phyloP scores from a whole-genome alignment of 2,329 filamentous ascomycete species.

The Cyphellophora europaea region DNA sequence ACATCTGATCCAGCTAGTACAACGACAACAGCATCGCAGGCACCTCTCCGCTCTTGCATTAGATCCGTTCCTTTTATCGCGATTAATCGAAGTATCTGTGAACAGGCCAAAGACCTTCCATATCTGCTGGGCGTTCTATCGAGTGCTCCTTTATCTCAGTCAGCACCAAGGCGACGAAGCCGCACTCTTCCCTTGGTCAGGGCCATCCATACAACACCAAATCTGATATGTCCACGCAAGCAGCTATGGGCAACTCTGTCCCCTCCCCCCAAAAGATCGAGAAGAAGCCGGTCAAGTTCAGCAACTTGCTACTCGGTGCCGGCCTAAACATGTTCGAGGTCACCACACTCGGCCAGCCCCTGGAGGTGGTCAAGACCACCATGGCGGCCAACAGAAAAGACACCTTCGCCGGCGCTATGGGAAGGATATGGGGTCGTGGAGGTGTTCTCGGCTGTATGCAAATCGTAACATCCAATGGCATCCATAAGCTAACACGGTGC shows the following conservation, averaged over 20 bases:
- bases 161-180: slow-evolving; percentile 19
- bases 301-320: slow-evolving; percentile 89
- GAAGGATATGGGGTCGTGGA: slow-evolving; percentile 86
- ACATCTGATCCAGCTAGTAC: no score
- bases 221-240: slow-evolving; percentile 51
- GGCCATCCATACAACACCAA: slow-evolving; percentile 55
- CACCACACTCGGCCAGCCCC: slow-evolving; percentile 65
- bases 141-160: no score
- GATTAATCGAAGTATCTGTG: no score
- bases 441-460: slow-evolving; percentile 86
- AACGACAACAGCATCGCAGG: no score
- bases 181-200: slow-evolving; percentile 94
- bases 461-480: slow-evolving; percentile 1
- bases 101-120: no score
- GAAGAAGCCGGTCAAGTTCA: slow-evolving; percentile 99
- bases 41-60: no score
- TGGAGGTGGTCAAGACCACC: slow-evolving; percentile 99
- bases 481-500: slow-evolving; percentile 9
- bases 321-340: slow-evolving; percentile 94
- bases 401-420: slow-evolving; percentile 70
- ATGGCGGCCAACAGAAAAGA: slow-evolving; percentile 96
- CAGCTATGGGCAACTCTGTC: slow-evolving; percentile 15
- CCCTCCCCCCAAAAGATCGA: slow-evolving; percentile 49
- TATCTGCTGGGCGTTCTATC: no score
- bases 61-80: no score